phyloP scores from a whole-genome alignment of 768 basidiomycete genomes.

The Lactifluus echinatus region DNA sequence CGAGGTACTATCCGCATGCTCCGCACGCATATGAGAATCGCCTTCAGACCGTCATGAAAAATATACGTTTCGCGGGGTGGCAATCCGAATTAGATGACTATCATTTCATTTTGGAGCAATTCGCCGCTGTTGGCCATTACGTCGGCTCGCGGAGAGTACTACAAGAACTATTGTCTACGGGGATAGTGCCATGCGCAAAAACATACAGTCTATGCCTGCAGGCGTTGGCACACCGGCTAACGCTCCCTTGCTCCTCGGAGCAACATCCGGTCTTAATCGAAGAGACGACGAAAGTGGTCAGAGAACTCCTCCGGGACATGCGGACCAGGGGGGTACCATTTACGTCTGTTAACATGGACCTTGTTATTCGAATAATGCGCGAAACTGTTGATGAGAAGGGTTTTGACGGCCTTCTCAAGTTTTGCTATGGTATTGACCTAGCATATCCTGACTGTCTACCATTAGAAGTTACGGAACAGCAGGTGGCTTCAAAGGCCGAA shows the following conservation, averaged over 20 bases:
- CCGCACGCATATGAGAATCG: conserved; percentile 58
- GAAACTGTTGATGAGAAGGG: conserved; percentile 47
- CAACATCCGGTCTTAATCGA: conserved; percentile 31
- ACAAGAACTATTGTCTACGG: conserved; percentile 41
- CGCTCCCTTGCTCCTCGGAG: conserved; percentile 42
- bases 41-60: conserved; percentile 56
- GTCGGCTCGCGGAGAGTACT: conserved; percentile 52
- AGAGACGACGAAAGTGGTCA: conserved; percentile 41
- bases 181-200: conserved; percentile 40
- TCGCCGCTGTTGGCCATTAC: conserved; percentile 67
- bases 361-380: conserved; percentile 60
- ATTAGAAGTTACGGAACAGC: conserved; percentile 30
- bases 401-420: conserved; percentile 53
- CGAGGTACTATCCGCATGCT: conserved; percentile 28
- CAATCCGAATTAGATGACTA: conserved; percentile 52
- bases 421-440: conserved; percentile 71
- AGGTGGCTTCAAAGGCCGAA: not conserved
- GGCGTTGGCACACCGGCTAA: conserved; percentile 59
- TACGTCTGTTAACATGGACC: conserved; percentile 55
- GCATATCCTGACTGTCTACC: conserved; percentile 62
- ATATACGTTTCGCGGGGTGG: conserved; percentile 50
- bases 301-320: conserved; percentile 53
- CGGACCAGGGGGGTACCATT: conserved; percentile 36
- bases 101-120: conserved; percentile 65
- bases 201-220: conserved; percentile 61